These are phyloP conservation scores for Pezicula carpinea DNA, from an alignment of 2,329 filamentous ascomycete species.

Conservation along the genomic window DNA sequence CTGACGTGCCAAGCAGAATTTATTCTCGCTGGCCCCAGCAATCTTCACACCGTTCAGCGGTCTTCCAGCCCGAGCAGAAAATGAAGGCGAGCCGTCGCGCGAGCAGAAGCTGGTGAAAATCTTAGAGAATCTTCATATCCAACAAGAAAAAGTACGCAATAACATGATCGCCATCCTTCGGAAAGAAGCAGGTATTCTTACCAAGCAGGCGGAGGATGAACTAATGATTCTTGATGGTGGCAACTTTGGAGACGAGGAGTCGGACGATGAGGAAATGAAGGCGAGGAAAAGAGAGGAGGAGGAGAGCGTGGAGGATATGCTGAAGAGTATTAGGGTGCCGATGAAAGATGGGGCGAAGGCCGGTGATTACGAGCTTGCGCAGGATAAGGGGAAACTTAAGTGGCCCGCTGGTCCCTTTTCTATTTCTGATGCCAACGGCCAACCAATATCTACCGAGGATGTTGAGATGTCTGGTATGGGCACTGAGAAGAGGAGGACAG, in stretches of 20 bases:
- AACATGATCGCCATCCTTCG: conserved; percentile 17
- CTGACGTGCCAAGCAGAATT: not conserved
- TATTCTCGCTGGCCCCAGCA: conserved; percentile 5
- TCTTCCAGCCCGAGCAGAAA: conserved; percentile 4
- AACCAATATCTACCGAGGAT: not conserved
- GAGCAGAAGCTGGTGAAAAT: conserved; percentile 14
- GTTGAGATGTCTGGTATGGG: conserved; percentile 13
- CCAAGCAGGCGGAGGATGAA: conserved; percentile 11
- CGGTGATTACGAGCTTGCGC: conserved; percentile 13
- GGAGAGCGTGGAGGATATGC: conserved; percentile 36
- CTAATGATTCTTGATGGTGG: conserved; percentile 3
- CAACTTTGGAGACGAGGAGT: conserved; percentile 1
- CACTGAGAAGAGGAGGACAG: conserved; percentile 1
- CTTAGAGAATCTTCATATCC: conserved; percentile 14
- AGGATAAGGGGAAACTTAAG: conserved; percentile 2
- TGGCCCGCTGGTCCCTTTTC: not conserved
- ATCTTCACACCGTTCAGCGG: conserved; percentile 24
- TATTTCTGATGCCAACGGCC: not conserved
- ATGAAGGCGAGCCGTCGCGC: conserved; percentile 1
- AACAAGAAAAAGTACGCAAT: conserved; percentile 18
- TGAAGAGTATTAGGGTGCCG: conserved; percentile 31
- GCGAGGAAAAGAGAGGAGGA: conserved; percentile 32
- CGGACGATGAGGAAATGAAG: conserved; percentile 1
- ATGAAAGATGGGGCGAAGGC: conserved; percentile 20
- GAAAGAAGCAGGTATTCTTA: conserved; percentile 8